Base-by-base conservation (phyloP, 768 basidiomycete species). In the Termitomyces sp. region DNA sequence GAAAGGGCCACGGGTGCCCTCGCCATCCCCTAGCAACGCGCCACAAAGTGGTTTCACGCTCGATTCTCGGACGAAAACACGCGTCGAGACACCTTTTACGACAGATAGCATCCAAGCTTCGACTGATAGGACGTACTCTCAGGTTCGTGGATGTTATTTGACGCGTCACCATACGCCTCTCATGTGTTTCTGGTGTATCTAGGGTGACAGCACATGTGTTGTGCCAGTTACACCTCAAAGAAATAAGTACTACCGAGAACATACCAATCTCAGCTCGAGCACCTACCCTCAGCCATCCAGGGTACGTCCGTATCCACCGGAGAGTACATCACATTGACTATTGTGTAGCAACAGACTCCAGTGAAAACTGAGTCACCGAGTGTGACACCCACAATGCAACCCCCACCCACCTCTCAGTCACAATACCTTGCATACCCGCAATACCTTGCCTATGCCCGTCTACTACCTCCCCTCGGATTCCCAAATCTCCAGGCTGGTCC, bases 211-310 rank as follows among this genome's bases (percentile, higher is more conserved):
- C 31, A 57, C 57, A 8, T 54, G 54, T 31, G 66, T 65, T 56
- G 70, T 72, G 8, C 81, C 82, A 20, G 68, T 82, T 22, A 86
- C 85, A 4, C 84, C 85, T n/a, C 79, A 80, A 63, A 81, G 79
- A 60, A 77, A 68, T 66, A 86, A 75, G 65, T 84, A 87, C 66
- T 86, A 87, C 65, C 79, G 85, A 68, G 80, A 81, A 36, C 80
- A 81, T 54, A 77, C 79, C 20, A 72, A 72, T 60, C 60, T 74
- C 16, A 69, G 65, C 59, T 63, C 69, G 42, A 59, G 62, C 55
- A 59, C 66, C 31, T 67, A 39, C 50, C 57, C 52, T 1, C 62
- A 65, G 52, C 49, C 68, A 54, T 65, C 60, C 59, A 73, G 68
- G 65, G 74, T 73, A 67, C 54, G 60, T 59, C 39, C 44, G 56